Evolutionary conservation across 441 rosid genomes (phyloP).

Genomic region (Gossypium schwendimanii): DNA sequence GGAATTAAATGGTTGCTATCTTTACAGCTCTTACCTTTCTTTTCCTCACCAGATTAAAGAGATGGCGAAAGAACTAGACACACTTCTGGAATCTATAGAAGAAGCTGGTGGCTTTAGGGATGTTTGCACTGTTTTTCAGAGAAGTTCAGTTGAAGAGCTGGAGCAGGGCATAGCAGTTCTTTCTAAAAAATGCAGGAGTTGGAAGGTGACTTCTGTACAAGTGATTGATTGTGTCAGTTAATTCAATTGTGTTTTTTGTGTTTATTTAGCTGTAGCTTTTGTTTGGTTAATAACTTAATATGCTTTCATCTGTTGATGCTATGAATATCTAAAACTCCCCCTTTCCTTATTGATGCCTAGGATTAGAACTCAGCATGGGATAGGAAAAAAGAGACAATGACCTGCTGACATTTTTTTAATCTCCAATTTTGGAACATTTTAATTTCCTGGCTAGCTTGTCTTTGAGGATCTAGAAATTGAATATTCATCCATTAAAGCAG

Average conservation of each 20-base stretch:
- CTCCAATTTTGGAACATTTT: background rate
- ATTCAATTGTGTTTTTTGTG: background rate
- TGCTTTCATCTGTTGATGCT: background rate
- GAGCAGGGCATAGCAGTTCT: slow-evolving; percentile 55
- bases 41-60: slow-evolving; percentile 53
- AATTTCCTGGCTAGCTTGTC: background rate
- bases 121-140: slow-evolving; percentile 62
- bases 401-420: background rate
- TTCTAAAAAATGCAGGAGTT: slow-evolving; percentile 50
- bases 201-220: slow-evolving; percentile 43
- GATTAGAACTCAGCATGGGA: background rate
- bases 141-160: slow-evolving; percentile 54
- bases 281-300: background rate
- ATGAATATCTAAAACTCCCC: background rate
- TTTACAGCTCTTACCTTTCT: slow-evolving; percentile 7
- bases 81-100: slow-evolving; percentile 65
- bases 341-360: background rate
- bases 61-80: slow-evolving; percentile 71
- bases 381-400: background rate
- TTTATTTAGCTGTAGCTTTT: slow-evolving; percentile 6
- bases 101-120: slow-evolving; percentile 78
- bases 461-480: background rate
- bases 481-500: background rate
- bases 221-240: background rate
- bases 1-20: background rate